Evolutionary conservation across 2,329 filamentous ascomycete genomes (phyloP).

Genomic region (Calonectria fujianensis): DNA sequence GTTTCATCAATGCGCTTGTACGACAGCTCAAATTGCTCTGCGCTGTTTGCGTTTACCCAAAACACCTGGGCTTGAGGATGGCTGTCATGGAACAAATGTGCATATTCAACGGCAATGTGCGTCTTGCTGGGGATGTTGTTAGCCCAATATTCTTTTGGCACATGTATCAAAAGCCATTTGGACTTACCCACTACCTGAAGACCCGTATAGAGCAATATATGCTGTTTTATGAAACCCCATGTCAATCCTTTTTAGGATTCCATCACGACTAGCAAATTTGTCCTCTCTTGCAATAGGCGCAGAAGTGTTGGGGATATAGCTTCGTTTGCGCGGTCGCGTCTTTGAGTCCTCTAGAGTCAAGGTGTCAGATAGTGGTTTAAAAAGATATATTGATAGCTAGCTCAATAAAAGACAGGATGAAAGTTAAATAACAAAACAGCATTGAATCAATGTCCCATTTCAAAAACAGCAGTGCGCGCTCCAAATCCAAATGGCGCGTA

Average conservation of each 20-base stretch:
- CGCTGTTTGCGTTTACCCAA: conserved; percentile 36
- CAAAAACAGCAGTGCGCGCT: not conserved
- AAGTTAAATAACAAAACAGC: not conserved
- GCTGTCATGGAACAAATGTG: conserved; percentile 4
- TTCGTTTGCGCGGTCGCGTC: not conserved
- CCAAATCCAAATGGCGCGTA: not conserved
- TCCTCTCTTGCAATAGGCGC: conserved; percentile 23
- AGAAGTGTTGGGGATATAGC: conserved; percentile 6
- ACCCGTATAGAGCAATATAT: conserved; percentile 1
- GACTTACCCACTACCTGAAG: conserved; percentile 24
- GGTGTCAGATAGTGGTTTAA: conserved; percentile 2
- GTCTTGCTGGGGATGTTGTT: conserved; percentile 21
- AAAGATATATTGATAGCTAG: conserved; percentile 10
- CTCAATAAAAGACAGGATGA: not conserved
- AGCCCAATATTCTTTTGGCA: not conserved
- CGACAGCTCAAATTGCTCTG: conserved; percentile 34
- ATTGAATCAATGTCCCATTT: not conserved
- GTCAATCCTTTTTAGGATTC: conserved; percentile 12
- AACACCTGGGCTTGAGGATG: conserved; percentile 27
- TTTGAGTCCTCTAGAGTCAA: conserved; percentile 6
- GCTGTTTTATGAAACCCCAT: conserved; percentile 7
- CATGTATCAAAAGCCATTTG: not conserved
- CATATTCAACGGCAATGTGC: conserved; percentile 38
- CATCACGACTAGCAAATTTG: conserved; percentile 5
- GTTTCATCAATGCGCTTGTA: conserved; percentile 30